Base-by-base conservation (phyloP, 1,284 basidiomycete species). In the Moesziomyces parantarcticus region DNA sequence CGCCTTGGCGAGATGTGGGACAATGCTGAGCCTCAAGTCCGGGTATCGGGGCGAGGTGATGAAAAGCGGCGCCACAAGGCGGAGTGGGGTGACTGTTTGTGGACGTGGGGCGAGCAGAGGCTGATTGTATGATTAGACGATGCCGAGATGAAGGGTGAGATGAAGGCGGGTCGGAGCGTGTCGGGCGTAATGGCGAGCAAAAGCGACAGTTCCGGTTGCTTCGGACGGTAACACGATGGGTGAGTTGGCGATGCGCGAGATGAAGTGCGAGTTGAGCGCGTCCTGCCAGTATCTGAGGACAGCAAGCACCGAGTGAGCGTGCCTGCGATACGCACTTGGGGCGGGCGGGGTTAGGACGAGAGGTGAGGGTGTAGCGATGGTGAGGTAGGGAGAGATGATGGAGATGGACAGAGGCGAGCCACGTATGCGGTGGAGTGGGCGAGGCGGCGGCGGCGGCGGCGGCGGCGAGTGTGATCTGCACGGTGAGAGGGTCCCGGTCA, bases 381-480 rank as follows among this genome's bases (percentile, higher is more conserved):
- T 18, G 14, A 18, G 16, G 5, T 6, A 39, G 36, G 36, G 36
- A 39, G 18, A 39, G 7, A 39, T 16, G 36, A 39, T 18, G 36
- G 36, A 39, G 36, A 18, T 7, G 18, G 34, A 18, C 7, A 16
- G 39, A 34, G 21, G 16, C 32, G 21, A 55, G 22, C 34, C 39
- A 26, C 50, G 48, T 47, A 20, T 36, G 44, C 44, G 52, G 55
- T 44, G 56, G 43, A 42, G 56, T 26, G 25, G 50, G 49, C 55
- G 40, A 34, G 48, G 26, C 39, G 50, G n/a, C n/a, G n/a, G n/a
- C n/a, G n/a, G n/a, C n/a, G n/a, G n/a, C n/a, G n/a, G n/a, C n/a
- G n/a, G n/a, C n/a, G n/a, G 29, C 25, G 41, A 45, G 50, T 21
- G 44, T 51, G 58, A 61, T 61, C 59, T 50, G 53, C 59, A 23